Conservation (phyloP, 345 rosid species). For the Hevea brasiliensis region DNA sequence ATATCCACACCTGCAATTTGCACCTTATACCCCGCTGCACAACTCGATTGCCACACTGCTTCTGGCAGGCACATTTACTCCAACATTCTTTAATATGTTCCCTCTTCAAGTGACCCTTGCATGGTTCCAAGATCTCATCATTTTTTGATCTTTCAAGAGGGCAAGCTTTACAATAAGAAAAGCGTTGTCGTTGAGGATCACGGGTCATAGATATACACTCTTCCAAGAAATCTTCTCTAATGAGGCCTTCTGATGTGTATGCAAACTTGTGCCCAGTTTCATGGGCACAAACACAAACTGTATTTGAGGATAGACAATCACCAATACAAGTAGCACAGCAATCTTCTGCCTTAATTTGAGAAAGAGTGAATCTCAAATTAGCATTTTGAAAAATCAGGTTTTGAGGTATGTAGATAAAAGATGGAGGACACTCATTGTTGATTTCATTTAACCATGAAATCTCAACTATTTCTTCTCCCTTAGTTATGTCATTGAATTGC, state of each 20-base stretch:
- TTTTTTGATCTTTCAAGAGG: conserved; percentile 65
- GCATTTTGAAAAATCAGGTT: conserved; percentile 62
- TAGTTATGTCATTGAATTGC: conserved; percentile 53
- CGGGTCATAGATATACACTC: conserved; percentile 57
- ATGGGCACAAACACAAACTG: conserved; percentile 58
- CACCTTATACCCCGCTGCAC: conserved; percentile 79
- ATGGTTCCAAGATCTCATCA: conserved; percentile 51
- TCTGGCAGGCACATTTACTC: conserved; percentile 81
- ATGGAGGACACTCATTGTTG: conserved; percentile 51
- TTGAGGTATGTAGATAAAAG: conserved; percentile 59
- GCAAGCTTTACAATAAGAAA: conserved; percentile 60
- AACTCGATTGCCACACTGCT: conserved; percentile 80
- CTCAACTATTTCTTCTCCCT: conserved; percentile 65
- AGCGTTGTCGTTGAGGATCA: conserved; percentile 49
- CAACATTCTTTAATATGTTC: conserved; percentile 82
- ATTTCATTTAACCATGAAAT: conserved; percentile 80
- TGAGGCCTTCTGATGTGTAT: conserved; percentile 57
- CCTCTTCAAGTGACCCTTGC: conserved; percentile 88
- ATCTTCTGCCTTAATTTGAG: conserved; percentile 47
- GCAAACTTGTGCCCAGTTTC: conserved; percentile 45
- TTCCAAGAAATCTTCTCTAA: conserved; percentile 61
- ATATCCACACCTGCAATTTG: conserved; percentile 64
- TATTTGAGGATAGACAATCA: conserved; percentile 58
- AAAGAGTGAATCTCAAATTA: conserved; percentile 55
- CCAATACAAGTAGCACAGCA: conserved; percentile 69